These are phyloP conservation scores for Aspergillus sp. DNA, from an alignment of 2,329 filamentous ascomycete species.

Conservation along the genomic window DNA sequence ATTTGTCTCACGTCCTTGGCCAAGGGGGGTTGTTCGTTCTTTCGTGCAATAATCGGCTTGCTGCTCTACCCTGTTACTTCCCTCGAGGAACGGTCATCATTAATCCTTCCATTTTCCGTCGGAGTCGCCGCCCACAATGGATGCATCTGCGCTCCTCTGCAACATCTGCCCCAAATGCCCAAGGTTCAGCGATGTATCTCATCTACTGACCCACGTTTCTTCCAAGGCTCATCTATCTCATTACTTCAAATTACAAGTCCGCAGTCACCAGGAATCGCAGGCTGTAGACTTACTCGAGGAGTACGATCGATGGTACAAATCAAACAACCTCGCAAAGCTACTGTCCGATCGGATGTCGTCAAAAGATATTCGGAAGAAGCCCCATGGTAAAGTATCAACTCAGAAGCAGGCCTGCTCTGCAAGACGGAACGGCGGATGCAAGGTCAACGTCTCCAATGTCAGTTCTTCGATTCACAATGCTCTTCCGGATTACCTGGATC, in stretches of 20 bases:
- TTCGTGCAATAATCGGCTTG: conserved; percentile 16
- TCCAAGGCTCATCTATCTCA: conserved; percentile 90
- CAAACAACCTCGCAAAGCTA: conserved; percentile 68
- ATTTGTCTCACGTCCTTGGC: conserved; percentile 21
- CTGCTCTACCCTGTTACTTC: conserved; percentile 28
- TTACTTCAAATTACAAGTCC: conserved; percentile 77
- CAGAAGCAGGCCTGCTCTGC: conserved; percentile 4
- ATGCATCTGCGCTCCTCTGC: conserved; percentile 70
- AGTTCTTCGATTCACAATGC: conserved; percentile 1
- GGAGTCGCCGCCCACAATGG: conserved; percentile 32
- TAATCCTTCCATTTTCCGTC: conserved; percentile 14
- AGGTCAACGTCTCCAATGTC: background rate
- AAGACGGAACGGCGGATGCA: conserved; percentile 8
- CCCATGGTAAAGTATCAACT: conserved; percentile 14
- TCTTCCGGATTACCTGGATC: conserved; percentile 28
- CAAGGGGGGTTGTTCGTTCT: conserved; percentile 18
- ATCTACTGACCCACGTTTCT: conserved; percentile 85
- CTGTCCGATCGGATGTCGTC: conserved; percentile 75
- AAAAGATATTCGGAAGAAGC: conserved; percentile 67
- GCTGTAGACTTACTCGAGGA: conserved; percentile 62
- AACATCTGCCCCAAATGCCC: conserved; percentile 78
- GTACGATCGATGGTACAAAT: conserved; percentile 77
- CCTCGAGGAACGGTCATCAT: conserved; percentile 14
- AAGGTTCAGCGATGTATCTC: conserved; percentile 84
- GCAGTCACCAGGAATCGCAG: conserved; percentile 64